A percentile compares a stretch with the other conserved stretches of the same genome.
Conservation (phyloP, 1,284 basidiomycete genomes). For the Tilletiaria anomala region DNA sequence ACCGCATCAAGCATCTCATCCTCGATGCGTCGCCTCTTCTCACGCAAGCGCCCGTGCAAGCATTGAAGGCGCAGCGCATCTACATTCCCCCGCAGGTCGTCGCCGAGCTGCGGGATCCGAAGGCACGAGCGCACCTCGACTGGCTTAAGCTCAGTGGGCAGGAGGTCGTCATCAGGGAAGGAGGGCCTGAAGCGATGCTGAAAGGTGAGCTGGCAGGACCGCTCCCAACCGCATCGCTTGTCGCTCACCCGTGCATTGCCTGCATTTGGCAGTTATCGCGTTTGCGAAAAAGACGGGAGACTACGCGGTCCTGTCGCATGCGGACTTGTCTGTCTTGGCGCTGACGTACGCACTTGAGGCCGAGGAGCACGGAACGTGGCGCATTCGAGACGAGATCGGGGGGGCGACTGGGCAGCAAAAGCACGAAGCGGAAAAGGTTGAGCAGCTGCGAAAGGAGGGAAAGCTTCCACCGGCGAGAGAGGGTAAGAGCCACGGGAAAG, state of each 20-base stretch:
- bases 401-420: conserved; percentile 28
- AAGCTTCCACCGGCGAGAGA: neutral
- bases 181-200: conserved; percentile 23
- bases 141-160: conserved; percentile 19
- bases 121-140: conserved; percentile 30
- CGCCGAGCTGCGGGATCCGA: conserved; percentile 32
- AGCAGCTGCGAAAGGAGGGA: neutral
- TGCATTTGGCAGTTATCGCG: conserved; percentile 53
- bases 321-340: conserved; percentile 82
- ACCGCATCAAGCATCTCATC: conserved; percentile 30
- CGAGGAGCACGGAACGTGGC: conserved; percentile 44
- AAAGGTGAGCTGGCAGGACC: conserved; percentile 1
- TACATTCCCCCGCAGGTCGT: conserved; percentile 30
- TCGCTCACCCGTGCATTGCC: neutral
- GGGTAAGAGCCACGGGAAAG: conserved; percentile 7
- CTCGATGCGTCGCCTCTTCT: conserved; percentile 35
- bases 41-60: conserved; percentile 24
- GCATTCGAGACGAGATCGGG: conserved; percentile 44
- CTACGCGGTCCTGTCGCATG: conserved; percentile 75
- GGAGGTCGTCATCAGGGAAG: conserved; percentile 25
- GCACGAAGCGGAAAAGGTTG: conserved; percentile 7
- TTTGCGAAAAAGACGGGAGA: conserved; percentile 94
- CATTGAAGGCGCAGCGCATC: conserved; percentile 25
- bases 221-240: neutral
- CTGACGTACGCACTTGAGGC: conserved; percentile 66